phyloP scores from a whole-genome alignment of 2,329 filamentous ascomycete genomes.

The Lizonia empirigonia region DNA sequence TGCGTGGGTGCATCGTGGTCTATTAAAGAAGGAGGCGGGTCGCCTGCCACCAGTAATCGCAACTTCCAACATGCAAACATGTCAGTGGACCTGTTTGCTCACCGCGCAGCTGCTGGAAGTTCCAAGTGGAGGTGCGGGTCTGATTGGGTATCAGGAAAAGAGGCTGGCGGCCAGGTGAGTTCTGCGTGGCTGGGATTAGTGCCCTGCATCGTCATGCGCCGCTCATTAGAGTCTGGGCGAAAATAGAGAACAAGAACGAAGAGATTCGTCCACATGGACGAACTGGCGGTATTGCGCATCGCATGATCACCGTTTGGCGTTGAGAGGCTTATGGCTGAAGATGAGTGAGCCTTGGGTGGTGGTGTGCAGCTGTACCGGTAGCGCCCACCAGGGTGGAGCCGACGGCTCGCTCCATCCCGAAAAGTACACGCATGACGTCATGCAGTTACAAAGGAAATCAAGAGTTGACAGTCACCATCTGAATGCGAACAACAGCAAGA shows the following conservation, averaged over 20 bases:
- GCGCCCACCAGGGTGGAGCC: conserved; percentile 2
- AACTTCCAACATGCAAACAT: conserved; percentile 18
- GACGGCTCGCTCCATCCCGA: background rate
- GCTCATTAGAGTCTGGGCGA: conserved; percentile 1
- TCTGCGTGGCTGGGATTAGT: conserved; percentile 24
- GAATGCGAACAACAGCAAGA: background rate
- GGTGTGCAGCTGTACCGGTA: conserved; percentile 10
- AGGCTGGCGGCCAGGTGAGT: conserved; percentile 21
- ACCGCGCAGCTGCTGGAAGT: conserved; percentile 19
- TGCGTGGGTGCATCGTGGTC: conserved; percentile 22
- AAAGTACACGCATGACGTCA: background rate
- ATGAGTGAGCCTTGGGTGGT: conserved; percentile 19
- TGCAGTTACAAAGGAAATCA: background rate
- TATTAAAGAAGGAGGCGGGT: conserved; percentile 30
- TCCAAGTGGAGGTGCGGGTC: conserved; percentile 14
- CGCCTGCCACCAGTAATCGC: conserved; percentile 25
- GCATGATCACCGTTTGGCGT: conserved; percentile 13
- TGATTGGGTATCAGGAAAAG: conserved; percentile 27
- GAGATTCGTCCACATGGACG: conserved; percentile 6
- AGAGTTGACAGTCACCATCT: background rate
- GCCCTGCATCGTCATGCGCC: conserved; percentile 22
- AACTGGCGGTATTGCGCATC: conserved; percentile 2
- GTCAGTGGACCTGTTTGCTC: conserved; percentile 25
- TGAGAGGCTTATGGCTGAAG: conserved; percentile 22
- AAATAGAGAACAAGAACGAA: conserved; percentile 8